Base-by-base conservation (phyloP, 208 protist species). In the Trypanosoma melophagium region DNA sequence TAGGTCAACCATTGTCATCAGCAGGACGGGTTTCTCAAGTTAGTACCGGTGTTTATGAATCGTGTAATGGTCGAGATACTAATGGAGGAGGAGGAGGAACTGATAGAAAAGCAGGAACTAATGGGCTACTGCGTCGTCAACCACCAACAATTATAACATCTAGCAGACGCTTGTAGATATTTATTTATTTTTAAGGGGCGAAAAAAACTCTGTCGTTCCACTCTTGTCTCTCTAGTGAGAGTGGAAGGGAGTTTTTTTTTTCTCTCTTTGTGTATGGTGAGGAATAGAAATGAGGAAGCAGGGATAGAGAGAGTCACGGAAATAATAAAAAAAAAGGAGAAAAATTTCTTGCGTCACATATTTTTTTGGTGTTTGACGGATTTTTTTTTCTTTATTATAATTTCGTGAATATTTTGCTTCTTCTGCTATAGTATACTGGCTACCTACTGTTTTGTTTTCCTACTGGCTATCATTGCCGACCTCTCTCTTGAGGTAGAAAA, bases 141-240 rank as follows among this genome's bases (percentile, higher is more conserved):
- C 68, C 77, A 53, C 80, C 83, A 22, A 59, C 78, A 0, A 80
- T 64, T 14, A 87, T 87, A 65, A 61, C 86, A 2, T 92, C 86
- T 13, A 60, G 78, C 5, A 65, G 86, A 45, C 54, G 64, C 47
- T 22, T 22, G n/a, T 59, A 68, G 66, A 68, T 42, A 55, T 25
- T 38, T 56, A 42, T 45, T 35, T 56, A 56, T 40, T 41, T 66
- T 42, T 16, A 1, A 14, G 9, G 21, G 41, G 25, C 7, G 35
- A 21, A 13, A 10, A 28, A 0, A 12, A 22, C 7, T 13, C 10
- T 45, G 35, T 60, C 19, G 21, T 19, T 42, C 47, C 17, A 44
- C 35, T 47, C 56, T 60, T 13, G 45, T 3, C 14, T 35, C 3
- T 7, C 3, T 7, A 5, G 28, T 35, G 28, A 35, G 28, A 35